A percentile compares a stretch with the other conserved stretches of the same genome.
Evolutionary conservation across 768 basidiomycete genomes (phyloP).

Genomic region (Tubosaeta sp.): DNA sequence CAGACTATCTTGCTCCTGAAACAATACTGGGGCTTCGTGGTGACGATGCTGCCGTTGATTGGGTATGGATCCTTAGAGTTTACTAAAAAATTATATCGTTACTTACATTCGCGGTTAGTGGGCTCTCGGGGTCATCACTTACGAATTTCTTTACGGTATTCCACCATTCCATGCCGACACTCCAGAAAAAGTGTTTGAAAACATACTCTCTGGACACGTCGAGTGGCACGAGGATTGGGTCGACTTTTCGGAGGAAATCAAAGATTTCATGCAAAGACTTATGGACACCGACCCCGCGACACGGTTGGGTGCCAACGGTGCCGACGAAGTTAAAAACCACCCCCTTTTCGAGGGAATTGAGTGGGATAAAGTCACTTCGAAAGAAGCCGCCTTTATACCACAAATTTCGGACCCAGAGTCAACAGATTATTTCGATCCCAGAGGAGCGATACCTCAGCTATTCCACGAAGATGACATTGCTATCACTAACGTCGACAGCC

Average conservation of each 20-base stretch:
- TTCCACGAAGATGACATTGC: conserved; percentile 87
- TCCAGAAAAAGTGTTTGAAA: conserved; percentile 97
- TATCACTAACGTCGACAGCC: conserved; percentile 49
- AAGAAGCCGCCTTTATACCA: conserved; percentile 93
- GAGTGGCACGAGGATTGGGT: conserved; percentile 97
- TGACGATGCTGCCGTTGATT: conserved; percentile 94
- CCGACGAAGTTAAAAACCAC: conserved; percentile 90
- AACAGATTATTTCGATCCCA: conserved; percentile 98
- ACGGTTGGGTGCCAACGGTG: conserved; percentile 82
- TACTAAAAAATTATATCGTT: conserved; percentile 1
- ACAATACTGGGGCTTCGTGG: conserved; percentile 93
- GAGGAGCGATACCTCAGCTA: conserved; percentile 84
- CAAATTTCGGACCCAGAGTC: conserved; percentile 94
- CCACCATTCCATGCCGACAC: conserved; percentile 98
- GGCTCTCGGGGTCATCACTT: conserved; percentile 97
- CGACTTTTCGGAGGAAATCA: conserved; percentile 79
- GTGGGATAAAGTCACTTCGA: conserved; percentile 87
- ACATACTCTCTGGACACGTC: conserved; percentile 90
- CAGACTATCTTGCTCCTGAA: conserved; percentile 95
- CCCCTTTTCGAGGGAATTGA: conserved; percentile 88
- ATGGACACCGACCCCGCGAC: conserved; percentile 74
- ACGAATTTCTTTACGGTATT: conserved; percentile 95
- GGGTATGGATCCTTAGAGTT: conserved; percentile 54
- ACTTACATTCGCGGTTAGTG: conserved; percentile 53
- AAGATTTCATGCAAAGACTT: conserved; percentile 85